Evolutionary conservation across 805 yeast species (phyloP), one percentile per base, ranked within the genome.

Genomic region (Myxozyma melibiosi): DNA sequence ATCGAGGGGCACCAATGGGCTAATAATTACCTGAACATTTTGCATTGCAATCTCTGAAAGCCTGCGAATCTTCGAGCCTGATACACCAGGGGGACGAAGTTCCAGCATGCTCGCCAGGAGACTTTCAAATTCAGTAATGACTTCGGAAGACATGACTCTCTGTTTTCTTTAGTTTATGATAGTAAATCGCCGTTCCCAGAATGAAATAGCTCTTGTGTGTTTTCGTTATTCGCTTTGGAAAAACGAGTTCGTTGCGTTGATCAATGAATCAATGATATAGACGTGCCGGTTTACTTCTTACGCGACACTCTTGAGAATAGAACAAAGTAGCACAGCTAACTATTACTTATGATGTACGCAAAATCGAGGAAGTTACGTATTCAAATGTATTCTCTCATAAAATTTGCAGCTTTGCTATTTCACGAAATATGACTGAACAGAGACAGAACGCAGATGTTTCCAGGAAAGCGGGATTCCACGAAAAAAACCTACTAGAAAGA

Each of bases 41-140:
- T 80, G 80, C 59, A 85, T 77, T 55, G 96, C 95, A 61, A 88
- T 71, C 55, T 88, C 86, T 44, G 92, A 88, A 69, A 91, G 77
- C 68, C 84, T 84, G 72, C 88, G 88, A 73, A 92, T 94, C 76
- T 97, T 90, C 54, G 96, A 84, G 42, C 98, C 98, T 28, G 97
- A 90, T 51, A 92, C 94, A 59, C 99, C 98, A 13, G 92, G 92
- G 14, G 96, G 69, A 61, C 73, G 72, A 18, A 68, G 65, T 33
- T 59, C 65, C 27, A 64, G 60, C 59, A 65, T 61, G 45, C 64
- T 58, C 20, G 44, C 34, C 31, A 64, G 62, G 41, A 62, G 18
- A 39, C 47, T 40, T 46, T 64, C 67, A 39, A 63, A 63, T 43
- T 63, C 66, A 14, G 66, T 60, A 14, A 60, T 56, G 16, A 45